Percentiles rank a stretch among this genome's conserved stretches.
Evolutionary conservation across 495 filamentous ascomycete genomes (phyloP).

Genomic region (Daldinia caldariorum): DNA sequence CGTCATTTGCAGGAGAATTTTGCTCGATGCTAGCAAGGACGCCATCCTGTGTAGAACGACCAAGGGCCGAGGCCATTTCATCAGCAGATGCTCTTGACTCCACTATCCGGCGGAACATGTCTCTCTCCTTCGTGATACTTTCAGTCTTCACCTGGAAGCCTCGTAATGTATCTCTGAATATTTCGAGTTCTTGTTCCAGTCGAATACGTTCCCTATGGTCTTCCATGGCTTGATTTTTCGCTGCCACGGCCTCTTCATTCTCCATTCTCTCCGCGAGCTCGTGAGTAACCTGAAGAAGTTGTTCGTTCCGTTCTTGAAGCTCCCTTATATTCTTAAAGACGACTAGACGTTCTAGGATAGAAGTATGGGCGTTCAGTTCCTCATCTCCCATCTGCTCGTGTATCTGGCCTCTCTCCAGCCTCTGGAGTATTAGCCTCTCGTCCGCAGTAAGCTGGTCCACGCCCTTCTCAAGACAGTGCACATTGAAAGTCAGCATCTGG

Average conservation of each 20-base stretch:
- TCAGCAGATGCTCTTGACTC: constrained; percentile 69
- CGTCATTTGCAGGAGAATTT: constrained; percentile 51
- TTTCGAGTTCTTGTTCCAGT: constrained; percentile 70
- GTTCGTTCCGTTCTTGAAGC: constrained; percentile 87
- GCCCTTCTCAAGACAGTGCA: constrained; percentile 81
- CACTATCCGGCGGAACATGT: constrained; percentile 96
- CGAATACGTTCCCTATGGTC: constrained; percentile 78
- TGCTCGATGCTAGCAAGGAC: constrained; percentile 64
- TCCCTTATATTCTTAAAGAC: constrained; percentile 85
- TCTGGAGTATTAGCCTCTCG: constrained; percentile 72
- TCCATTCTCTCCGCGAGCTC: constrained; percentile 91
- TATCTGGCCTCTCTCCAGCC: constrained; percentile 72
- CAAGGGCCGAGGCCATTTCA: constrained; percentile 72
- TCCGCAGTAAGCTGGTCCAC: constrained; percentile 73
- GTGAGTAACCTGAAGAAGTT: constrained; percentile 80
- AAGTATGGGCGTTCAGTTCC: constrained; percentile 79
- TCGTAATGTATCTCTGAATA: constrained; percentile 74
- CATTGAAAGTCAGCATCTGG: constrained; percentile 85
- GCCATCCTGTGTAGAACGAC: constrained; percentile 66
- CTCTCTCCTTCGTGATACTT: constrained; percentile 92
- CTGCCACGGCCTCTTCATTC: constrained; percentile 80
- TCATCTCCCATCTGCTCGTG: constrained; percentile 71
- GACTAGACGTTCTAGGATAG: constrained; percentile 84
- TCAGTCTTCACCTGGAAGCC: constrained; percentile 81
- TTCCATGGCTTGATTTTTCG: constrained; percentile 72